Base-by-base conservation (phyloP, 2,329 filamentous ascomycete genomes). In the Sporothrix schenckii region DNA sequence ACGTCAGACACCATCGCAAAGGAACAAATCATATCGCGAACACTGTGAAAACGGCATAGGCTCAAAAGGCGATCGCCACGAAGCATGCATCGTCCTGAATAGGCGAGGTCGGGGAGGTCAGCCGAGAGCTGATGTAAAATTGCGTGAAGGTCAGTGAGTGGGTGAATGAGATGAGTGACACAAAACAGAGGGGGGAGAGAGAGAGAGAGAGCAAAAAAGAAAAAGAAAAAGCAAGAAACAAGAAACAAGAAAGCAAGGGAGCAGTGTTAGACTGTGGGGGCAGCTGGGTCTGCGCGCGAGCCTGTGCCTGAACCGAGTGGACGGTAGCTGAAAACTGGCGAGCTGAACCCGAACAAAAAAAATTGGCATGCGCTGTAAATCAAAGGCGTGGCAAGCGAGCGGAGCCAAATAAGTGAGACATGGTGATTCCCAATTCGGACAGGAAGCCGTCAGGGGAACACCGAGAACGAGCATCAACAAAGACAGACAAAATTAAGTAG, bases 381-480 rank as follows among this genome's bases (percentile, higher is more conserved):
- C 24, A n/a, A 27, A 61, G 39, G 58, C 39, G 39, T 10, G 11
- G 13, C 11, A 44, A 44, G 41, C 11, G 39, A 16, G 10, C n/a
- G 39, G 24, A 34, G 34, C 34, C 34, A 34, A 34, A 7, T 6
- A 30, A 50, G 19, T 65, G 60, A 65, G 60, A 65, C 60, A 65
- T 14, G 60, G 50, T 65, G 34, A 13, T n/a, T 50, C 60, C 60
- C 63, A 66, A 66, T 66, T 66, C 47, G 50, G 47, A 50, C 27
- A 66, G 50, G 9, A 66, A 44, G 30, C 47, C 47, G 50, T 21
- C 30, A 66, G 63, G 27, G 27, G 34, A 66, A 30, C 41, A 50
- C 39, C 27, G 21, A 63, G 58, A 63, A 50, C 41, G 44, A 69
- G 7, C 39, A 39, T 5, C 13, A 61, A 52, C 54, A 69, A 50